phyloP scores from a whole-genome alignment of 2,329 filamentous ascomycete species.

The Fusarium denticulatum region DNA sequence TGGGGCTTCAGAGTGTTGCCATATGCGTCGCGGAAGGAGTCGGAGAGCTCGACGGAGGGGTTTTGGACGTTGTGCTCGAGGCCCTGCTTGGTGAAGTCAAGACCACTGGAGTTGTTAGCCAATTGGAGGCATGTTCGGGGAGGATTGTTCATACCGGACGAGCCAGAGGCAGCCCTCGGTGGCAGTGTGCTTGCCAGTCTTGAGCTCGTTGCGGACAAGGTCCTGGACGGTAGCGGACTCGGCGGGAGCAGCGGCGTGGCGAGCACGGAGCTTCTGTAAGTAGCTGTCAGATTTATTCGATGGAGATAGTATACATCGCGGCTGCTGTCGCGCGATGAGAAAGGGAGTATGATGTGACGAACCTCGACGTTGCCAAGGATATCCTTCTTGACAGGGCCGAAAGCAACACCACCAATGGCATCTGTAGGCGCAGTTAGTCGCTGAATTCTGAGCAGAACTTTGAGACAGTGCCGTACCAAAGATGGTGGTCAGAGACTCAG shows the following conservation, averaged over 20 bases:
- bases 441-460: background rate
- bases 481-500: slow-evolving; percentile 85
- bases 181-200: slow-evolving; percentile 86
- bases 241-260: slow-evolving; percentile 79
- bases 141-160: slow-evolving; percentile 69
- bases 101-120: slow-evolving; percentile 67
- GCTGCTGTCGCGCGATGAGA: background rate
- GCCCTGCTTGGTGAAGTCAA: slow-evolving; percentile 91
- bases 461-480: slow-evolving; percentile 70
- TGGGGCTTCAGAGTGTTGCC: slow-evolving; percentile 87
- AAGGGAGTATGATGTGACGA: slow-evolving; percentile 32
- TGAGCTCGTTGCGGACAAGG: slow-evolving; percentile 86
- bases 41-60: slow-evolving; percentile 77
- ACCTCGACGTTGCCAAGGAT: slow-evolving; percentile 93
- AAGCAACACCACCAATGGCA: slow-evolving; percentile 76
- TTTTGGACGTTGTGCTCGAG: slow-evolving; percentile 80
- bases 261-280: slow-evolving; percentile 84
- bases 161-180: slow-evolving; percentile 94
- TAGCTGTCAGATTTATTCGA: slow-evolving; percentile 28
- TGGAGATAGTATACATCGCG: background rate
- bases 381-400: slow-evolving; percentile 90
- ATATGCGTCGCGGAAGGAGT: slow-evolving; percentile 90
- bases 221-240: slow-evolving; percentile 88
- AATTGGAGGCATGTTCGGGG: background rate
- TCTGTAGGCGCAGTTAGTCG: slow-evolving; percentile 55